Conservation (phyloP, 805 yeast genomes). For the Ogataea pini region DNA sequence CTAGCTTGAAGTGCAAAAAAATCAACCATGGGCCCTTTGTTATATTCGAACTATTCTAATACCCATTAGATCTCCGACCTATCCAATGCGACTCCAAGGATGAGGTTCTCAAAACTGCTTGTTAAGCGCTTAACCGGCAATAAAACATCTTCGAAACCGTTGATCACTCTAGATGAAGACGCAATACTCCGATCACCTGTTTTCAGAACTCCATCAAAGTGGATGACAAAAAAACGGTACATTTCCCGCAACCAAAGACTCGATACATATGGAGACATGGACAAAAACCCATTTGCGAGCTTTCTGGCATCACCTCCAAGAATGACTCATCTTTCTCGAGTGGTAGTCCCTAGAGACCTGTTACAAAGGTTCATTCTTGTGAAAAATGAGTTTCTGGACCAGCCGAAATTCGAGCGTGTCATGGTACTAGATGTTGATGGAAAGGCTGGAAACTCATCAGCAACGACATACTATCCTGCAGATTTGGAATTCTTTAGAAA, state of each 20-base stretch:
- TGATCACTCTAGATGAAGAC: not conserved
- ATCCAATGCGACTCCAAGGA: not conserved
- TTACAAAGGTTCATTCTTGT: conserved; percentile 36
- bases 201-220: conserved; percentile 27
- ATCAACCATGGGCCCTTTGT: not conserved
- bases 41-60: not conserved
- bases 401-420: conserved; percentile 10
- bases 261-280: conserved; percentile 26
- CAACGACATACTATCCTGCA: conserved; percentile 11
- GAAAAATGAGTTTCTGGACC: conserved; percentile 11
- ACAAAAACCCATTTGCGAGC: conserved; percentile 40
- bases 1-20: not conserved
- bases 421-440: conserved; percentile 18
- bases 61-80: too few relatives aligned
- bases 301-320: conserved; percentile 46
- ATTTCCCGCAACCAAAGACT: conserved; percentile 19
- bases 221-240: conserved; percentile 20
- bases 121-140: conserved; percentile 5
- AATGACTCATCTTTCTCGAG: conserved; percentile 38
- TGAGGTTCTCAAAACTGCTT: conserved; percentile 14
- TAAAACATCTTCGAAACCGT: conserved; percentile 1
- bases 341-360: conserved; percentile 41
- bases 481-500: conserved; percentile 6
- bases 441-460: not conserved
- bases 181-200: conserved; percentile 20